Evolutionary conservation across 371 early-diverging fungal genomes (phyloP), one percentile per base, ranked within the genome.

Genomic region (Lichtheimia corymbifera): DNA sequence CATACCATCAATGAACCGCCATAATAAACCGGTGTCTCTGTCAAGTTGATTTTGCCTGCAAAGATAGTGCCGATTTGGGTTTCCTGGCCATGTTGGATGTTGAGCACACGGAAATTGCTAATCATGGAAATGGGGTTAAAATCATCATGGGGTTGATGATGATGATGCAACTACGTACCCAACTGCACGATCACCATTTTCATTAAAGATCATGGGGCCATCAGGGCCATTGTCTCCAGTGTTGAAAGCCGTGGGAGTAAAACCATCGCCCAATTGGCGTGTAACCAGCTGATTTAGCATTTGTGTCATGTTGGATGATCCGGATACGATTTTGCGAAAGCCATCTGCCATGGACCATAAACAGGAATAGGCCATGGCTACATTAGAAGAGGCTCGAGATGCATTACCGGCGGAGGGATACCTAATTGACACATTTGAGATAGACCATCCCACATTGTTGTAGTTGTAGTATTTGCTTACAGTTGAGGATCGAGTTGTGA

Each of bases 201-300:
- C 71, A 40, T 82, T 80, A 61, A 82, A 74, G n/a, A 78, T 52
- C 60, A 85, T 75, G 1, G 83, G 83, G 1, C 85, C 85, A 12
- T 74, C 77, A 6, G 85, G 85, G 0, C 85, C 83, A 2, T 77
- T 60, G 45, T 75, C 83, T 14, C 78, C 75, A 13, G 73, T 74
- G 28, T 83, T 85, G 47, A 79, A 79, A 15, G 74, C 42, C 4
- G 65, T 59, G 5, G 77, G 80, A 1, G 52, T 65, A 28, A 71
- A 42, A n/a, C 65, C 58, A 9, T 60, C 47, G 5, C 78, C 74
- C 4, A 74, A 47, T 53, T 71, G 63, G 4, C 73, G 73, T 2
- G 55, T 24, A 6, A 73, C 65, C 13, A 77, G 58, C 24, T 68
- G 47, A 9, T 63, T 28, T 9, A 77, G 25, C 3, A 66, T 58